These are phyloP conservation scores for Ananas comosus DNA, from an alignment of 176 grass and related monocot species.

Conservation along the genomic window DNA sequence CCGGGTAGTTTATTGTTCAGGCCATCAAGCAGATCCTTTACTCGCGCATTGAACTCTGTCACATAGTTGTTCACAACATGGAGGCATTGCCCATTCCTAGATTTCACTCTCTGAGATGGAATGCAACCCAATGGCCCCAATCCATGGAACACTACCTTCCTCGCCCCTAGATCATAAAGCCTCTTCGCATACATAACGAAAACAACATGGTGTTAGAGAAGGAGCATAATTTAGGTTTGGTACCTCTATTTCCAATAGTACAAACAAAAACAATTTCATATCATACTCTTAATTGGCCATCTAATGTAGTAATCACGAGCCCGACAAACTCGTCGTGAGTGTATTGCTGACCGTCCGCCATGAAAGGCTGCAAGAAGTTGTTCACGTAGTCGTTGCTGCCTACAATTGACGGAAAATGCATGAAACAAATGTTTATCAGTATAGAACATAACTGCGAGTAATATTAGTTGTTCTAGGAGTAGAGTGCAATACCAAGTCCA, in stretches of 20 bases:
- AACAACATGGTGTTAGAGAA: neutral
- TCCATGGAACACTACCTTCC: constrained; percentile 62
- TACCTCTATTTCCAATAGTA: neutral
- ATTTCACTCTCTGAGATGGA: constrained; percentile 67
- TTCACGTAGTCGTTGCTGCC: constrained; percentile 99
- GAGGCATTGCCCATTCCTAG: constrained; percentile 54
- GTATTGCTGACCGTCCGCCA: constrained; percentile 76
- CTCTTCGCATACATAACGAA: constrained; percentile 23
- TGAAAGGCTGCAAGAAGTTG: constrained; percentile 92
- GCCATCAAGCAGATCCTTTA: constrained; percentile 27
- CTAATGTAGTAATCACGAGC: constrained; percentile 56
- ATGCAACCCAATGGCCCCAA: constrained; percentile 84
- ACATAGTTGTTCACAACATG: constrained; percentile 63
- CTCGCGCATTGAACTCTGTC: constrained; percentile 58
- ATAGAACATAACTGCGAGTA: too few species aligned
- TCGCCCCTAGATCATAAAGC: constrained; percentile 66
- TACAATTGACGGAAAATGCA: constrained; percentile 14
- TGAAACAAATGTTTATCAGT: too few species aligned
- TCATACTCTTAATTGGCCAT: constrained; percentile 56
- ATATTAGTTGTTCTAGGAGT: too few species aligned
- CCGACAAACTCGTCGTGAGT: constrained; percentile 71
- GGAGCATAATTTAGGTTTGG: neutral
- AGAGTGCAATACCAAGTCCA: constrained; percentile 47
- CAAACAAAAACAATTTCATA: neutral
- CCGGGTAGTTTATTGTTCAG: constrained; percentile 62